Evolutionary conservation across 2,329 filamentous ascomycete species (phyloP).

Genomic region (Escovopsis sp.): DNA sequence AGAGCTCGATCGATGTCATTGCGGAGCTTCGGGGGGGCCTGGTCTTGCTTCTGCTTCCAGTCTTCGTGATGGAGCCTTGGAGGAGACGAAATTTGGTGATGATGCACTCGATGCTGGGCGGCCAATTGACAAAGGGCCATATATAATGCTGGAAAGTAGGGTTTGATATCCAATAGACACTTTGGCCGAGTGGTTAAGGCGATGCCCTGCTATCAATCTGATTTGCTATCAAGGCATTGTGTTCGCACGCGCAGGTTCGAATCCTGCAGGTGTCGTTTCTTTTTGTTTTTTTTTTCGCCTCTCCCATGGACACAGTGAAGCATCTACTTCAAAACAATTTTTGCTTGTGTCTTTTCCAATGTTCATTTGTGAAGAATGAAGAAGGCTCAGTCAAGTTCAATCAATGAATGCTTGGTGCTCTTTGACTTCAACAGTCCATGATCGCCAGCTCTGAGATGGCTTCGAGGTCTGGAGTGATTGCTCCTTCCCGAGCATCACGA

Average conservation of each 20-base stretch:
- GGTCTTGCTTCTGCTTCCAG: too few relatives aligned
- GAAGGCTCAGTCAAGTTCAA: too few relatives aligned
- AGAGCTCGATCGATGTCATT: too few relatives aligned
- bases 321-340: neutral
- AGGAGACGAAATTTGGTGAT: too few relatives aligned
- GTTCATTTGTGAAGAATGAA: neutral
- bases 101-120: too few relatives aligned
- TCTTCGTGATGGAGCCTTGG: too few relatives aligned
- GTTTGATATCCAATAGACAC: neutral
- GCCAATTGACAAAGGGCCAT: too few relatives aligned
- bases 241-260: neutral
- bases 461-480: neutral
- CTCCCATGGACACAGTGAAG: neutral
- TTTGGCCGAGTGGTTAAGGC: slow-evolving; percentile 1
- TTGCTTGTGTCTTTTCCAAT: neutral
- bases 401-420: too few relatives aligned
- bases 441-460: too few relatives aligned
- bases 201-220: neutral
- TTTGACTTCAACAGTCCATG: neutral
- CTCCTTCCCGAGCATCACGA: neutral
- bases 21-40: too few relatives aligned
- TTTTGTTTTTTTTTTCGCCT: neutral
- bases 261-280: neutral
- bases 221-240: neutral
- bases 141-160: too few relatives aligned